phyloP scores from a whole-genome alignment of 2,329 filamentous ascomycete genomes.

The Apiospora pterosperma region DNA sequence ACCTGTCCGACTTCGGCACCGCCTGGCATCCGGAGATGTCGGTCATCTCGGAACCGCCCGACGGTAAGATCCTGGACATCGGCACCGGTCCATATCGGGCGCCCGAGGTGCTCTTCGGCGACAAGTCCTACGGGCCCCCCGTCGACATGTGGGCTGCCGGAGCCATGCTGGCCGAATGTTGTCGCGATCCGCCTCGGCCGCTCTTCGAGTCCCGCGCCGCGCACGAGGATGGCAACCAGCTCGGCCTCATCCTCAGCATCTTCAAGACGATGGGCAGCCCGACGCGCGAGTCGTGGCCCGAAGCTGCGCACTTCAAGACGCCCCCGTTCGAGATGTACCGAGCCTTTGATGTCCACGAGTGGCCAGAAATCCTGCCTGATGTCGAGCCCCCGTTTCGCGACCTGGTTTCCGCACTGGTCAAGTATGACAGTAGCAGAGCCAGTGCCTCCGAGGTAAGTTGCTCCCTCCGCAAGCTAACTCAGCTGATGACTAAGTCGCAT shows the following conservation, averaged over 20 bases:
- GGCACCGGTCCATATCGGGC: conserved; percentile 89
- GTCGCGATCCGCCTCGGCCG: conserved; percentile 48
- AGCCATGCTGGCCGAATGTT: conserved; percentile 77
- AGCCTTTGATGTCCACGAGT: conserved; percentile 63
- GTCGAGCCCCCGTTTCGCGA: conserved; percentile 57
- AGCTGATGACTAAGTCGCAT: neutral
- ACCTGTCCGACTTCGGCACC: conserved; percentile 88
- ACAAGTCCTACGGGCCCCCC: conserved; percentile 64
- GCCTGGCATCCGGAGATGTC: conserved; percentile 69
- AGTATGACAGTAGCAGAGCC: conserved; percentile 69
- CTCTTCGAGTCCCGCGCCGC: conserved; percentile 76
- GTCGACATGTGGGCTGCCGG: conserved; percentile 92
- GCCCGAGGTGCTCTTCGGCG: conserved; percentile 86
- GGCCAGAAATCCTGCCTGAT: conserved; percentile 66
- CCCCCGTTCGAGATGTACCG: conserved; percentile 91
- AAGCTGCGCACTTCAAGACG: conserved; percentile 61
- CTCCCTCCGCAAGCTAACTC: neutral
- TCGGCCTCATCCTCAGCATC: conserved; percentile 86
- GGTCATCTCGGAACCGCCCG: conserved; percentile 56
- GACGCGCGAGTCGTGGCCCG: conserved; percentile 76
- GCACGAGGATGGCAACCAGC: conserved; percentile 81
- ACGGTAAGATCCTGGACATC: conserved; percentile 83
- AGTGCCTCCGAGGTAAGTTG: conserved; percentile 57
- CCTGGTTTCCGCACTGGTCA: conserved; percentile 65
- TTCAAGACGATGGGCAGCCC: conserved; percentile 91